Conservation (phyloP, 768 basidiomycete species). For the Ephemerocybe angulata region DNA sequence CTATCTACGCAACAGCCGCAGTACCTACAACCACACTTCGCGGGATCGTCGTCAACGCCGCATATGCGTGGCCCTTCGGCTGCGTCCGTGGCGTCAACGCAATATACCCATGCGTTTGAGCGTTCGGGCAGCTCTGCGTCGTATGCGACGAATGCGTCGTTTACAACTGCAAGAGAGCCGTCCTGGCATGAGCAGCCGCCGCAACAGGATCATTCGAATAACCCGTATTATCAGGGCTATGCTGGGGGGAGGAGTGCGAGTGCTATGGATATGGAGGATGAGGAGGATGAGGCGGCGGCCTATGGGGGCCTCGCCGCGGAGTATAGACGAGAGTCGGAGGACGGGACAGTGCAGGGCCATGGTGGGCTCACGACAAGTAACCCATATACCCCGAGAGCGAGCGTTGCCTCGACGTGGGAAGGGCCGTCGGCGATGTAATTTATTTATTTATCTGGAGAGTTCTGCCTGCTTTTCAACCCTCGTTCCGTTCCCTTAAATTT, state of each 20-base stretch:
- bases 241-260: no score
- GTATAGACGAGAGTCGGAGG: background rate
- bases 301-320: constrained; percentile 2
- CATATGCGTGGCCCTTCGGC: constrained; percentile 6
- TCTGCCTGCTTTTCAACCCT: constrained; percentile 11
- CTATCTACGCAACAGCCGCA: background rate
- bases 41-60: background rate
- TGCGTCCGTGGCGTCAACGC: background rate
- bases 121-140: constrained; percentile 37
- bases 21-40: constrained; percentile 2
- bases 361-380: constrained; percentile 24
- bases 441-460: constrained; percentile 16
- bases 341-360: constrained; percentile 14
- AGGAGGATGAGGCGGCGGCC: constrained; percentile 2
- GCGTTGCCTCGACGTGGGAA: constrained; percentile 33
- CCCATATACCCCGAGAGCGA: constrained; percentile 5
- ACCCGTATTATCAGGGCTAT: constrained; percentile 11
- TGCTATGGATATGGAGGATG: no score
- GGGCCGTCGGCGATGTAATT: constrained; percentile 40
- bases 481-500: constrained; percentile 10
- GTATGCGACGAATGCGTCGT: constrained; percentile 28
- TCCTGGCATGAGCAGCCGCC: constrained; percentile 28
- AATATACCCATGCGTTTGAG: constrained; percentile 18
- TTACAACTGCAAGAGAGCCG: constrained; percentile 43
- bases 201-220: constrained; percentile 2